Evolutionary conservation across 2,329 filamentous ascomycete genomes (phyloP).

Genomic region (Pseudonectria buxi): DNA sequence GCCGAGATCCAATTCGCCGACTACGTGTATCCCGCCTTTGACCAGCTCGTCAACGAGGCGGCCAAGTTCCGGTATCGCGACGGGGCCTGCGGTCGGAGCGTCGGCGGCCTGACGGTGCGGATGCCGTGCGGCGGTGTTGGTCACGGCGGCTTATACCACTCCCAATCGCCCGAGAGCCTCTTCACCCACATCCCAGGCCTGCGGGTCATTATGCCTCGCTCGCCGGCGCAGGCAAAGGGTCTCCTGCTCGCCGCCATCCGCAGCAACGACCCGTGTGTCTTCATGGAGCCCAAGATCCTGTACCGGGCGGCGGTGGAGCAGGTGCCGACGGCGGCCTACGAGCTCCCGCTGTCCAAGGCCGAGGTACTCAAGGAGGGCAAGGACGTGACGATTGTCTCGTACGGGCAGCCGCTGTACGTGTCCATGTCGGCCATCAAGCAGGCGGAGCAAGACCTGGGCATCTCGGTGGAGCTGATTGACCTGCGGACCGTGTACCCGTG

Average conservation of each 20-base stretch:
- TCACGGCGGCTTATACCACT: slow-evolving; percentile 82
- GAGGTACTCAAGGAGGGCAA: slow-evolving; percentile 75
- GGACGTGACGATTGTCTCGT: slow-evolving; percentile 78
- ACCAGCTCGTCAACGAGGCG: slow-evolving; percentile 90
- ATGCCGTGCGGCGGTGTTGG: slow-evolving; percentile 91
- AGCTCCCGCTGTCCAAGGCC: slow-evolving; percentile 78
- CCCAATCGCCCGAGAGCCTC: slow-evolving; percentile 80
- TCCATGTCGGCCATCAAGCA: slow-evolving; percentile 71
- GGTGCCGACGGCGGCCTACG: slow-evolving; percentile 73
- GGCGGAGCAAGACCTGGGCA: slow-evolving; percentile 65
- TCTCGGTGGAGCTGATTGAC: slow-evolving; percentile 80
- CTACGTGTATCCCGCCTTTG: slow-evolving; percentile 88
- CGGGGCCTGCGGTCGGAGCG: slow-evolving; percentile 49
- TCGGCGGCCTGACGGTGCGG: slow-evolving; percentile 74
- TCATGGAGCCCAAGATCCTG: slow-evolving; percentile 90
- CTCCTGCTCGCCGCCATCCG: slow-evolving; percentile 70
- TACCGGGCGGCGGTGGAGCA: slow-evolving; percentile 90
- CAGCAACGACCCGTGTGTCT: slow-evolving; percentile 80
- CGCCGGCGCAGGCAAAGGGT: slow-evolving; percentile 82
- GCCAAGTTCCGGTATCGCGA: slow-evolving; percentile 81
- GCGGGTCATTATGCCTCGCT: slow-evolving; percentile 78
- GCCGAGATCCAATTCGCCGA: slow-evolving; percentile 96
- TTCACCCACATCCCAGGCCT: slow-evolving; percentile 86
- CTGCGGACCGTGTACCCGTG: slow-evolving; percentile 85
- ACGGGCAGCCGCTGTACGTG: slow-evolving; percentile 82